Conservation (phyloP, 805 yeast species). For the Ogataea neopini region DNA sequence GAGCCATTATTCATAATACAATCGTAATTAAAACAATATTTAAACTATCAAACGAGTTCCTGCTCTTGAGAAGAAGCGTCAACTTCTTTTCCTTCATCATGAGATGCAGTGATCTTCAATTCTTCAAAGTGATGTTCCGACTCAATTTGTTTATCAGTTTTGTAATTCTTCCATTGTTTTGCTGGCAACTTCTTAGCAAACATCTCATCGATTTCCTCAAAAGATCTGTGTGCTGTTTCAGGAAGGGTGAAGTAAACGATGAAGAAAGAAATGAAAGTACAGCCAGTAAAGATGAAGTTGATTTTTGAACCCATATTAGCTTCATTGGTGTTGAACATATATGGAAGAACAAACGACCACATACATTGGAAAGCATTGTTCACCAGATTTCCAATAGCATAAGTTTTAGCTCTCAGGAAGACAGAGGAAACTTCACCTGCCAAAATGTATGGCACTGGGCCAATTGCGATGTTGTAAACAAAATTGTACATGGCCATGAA, state of each 20-base stretch:
- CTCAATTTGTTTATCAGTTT: constrained; percentile 4
- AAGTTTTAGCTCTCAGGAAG: constrained; percentile 41
- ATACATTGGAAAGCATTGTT: constrained; percentile 38
- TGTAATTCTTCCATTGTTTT: constrained; percentile 31
- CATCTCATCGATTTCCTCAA: constrained; percentile 58
- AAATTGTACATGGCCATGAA: constrained; percentile 27
- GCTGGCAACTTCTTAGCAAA: constrained; percentile 40
- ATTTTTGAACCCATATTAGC: constrained; percentile 51
- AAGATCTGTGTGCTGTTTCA: constrained; percentile 58
- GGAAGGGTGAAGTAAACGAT: constrained; percentile 58
- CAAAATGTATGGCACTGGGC: constrained; percentile 32
- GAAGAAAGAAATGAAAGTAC: constrained; percentile 31
- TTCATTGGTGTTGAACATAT: constrained; percentile 48
- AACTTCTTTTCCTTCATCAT: neutral
- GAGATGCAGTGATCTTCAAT: neutral
- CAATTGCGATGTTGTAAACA: constrained; percentile 33
- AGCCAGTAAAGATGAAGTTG: constrained; percentile 48
- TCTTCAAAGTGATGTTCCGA: constrained; percentile 4
- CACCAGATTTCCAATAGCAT: constrained; percentile 35
- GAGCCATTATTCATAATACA: no score
- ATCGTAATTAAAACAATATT: neutral
- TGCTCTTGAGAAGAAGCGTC: neutral
- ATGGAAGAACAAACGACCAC: constrained; percentile 44
- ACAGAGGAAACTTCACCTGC: constrained; percentile 43
- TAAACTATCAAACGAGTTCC: neutral